Base-by-base conservation (phyloP, 2,329 filamentous ascomycete genomes). In the Colletotrichum viniferum region DNA sequence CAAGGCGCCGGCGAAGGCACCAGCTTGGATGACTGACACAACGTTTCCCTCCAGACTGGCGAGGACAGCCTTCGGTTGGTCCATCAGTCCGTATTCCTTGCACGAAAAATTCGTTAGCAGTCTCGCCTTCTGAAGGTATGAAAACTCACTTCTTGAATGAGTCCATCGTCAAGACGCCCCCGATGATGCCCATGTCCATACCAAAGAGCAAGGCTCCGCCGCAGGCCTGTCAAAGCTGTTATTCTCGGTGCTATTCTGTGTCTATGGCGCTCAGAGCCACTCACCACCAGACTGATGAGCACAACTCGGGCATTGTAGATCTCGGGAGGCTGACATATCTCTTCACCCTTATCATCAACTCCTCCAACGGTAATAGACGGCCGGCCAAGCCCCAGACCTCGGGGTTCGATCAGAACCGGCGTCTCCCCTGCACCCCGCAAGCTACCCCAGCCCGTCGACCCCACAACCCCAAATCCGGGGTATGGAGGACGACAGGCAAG, bases 251-350 rank as follows among this genome's bases (percentile, higher is more conserved):
- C 18, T 2, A 26, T 14, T 26, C 2, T n/a, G 14, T 32, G 2
- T 48, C 3, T 4, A 6, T 4, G 4, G 12, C 43, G 43, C n/a
- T 12, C 28, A 4, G 5, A 7, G 21, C 13, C 4, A 77, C 84
- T 79, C 78, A 87, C 86, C 61, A 92, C 93, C 77, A 88, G 91
- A 26, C 92, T 92, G 72, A 94, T 84, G 66, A 90, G 85, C 76
- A 92, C 93, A 6, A 93, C 91, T 68, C 92, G 89, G 92, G 92
- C 94, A 79, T 92, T 92, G 82, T 94, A 94, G 74, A 94, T 91
- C 82, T 94, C 90, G 18, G 88, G 87, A 16, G 93, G 28, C 32
- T 1, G 28, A 34, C n/a, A 68, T 28, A n/a, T 58, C 21, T 60
- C 32, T 48, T 60, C 21, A 21, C 5, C 65, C 16, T 18, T n/a